A percentile compares a stretch with the other conserved stretches of the same genome.
phyloP scores from a whole-genome alignment of 2,329 filamentous ascomycete genomes.

The Calonectria pteridis region DNA sequence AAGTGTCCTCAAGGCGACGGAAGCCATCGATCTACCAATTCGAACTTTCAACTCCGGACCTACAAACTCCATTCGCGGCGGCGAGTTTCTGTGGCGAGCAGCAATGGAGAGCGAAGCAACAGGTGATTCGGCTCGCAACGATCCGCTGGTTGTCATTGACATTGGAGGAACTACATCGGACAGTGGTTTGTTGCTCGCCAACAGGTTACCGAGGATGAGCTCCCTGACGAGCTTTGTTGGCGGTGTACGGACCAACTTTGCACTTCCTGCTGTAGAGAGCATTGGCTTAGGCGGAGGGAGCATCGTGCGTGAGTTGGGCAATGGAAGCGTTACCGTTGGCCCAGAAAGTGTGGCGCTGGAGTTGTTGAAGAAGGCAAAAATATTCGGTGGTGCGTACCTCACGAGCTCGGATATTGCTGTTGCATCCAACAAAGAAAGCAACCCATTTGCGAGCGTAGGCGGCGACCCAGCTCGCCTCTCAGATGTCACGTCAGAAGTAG shows the following conservation, averaged over 20 bases:
- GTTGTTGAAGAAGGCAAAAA: slow-evolving; percentile 57
- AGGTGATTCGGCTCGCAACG: background rate
- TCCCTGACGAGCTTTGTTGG: slow-evolving; percentile 17
- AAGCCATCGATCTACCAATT: slow-evolving; percentile 59
- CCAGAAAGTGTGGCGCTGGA: slow-evolving; percentile 65
- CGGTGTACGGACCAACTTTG: slow-evolving; percentile 26
- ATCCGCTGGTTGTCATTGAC: slow-evolving; percentile 59
- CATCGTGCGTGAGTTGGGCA: slow-evolving; percentile 49
- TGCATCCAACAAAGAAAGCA: slow-evolving; percentile 56
- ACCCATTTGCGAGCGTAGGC: slow-evolving; percentile 9
- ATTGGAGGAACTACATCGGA: slow-evolving; percentile 68
- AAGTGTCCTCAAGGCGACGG: slow-evolving; percentile 56
- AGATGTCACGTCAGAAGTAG: slow-evolving; percentile 45
- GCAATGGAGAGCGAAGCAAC: slow-evolving; percentile 51
- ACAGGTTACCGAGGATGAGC: slow-evolving; percentile 22
- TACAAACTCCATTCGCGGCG: slow-evolving; percentile 64
- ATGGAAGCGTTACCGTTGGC: slow-evolving; percentile 54
- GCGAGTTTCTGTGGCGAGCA: slow-evolving; percentile 56
- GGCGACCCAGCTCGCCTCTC: slow-evolving; percentile 9
- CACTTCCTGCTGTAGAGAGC: slow-evolving; percentile 24
- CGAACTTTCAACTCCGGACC: slow-evolving; percentile 62
- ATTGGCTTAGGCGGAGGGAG: slow-evolving; percentile 55
- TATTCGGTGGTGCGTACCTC: slow-evolving; percentile 60
- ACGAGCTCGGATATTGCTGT: slow-evolving; percentile 61
- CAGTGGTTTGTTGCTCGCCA: slow-evolving; percentile 58